phyloP scores from a whole-genome alignment of 306 rosid species.

The Abrus precatorius region DNA sequence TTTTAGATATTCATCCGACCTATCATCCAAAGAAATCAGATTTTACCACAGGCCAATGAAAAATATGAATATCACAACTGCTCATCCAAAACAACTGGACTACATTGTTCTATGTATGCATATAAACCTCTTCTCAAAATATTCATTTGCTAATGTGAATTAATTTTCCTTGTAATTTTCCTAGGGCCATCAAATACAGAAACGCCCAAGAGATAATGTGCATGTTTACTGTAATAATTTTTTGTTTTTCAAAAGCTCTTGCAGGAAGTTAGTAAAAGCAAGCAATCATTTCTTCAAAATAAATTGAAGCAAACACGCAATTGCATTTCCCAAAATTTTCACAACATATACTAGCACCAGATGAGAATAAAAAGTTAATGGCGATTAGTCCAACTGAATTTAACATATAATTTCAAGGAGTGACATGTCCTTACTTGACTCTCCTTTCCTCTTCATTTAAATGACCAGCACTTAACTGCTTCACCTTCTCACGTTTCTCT shows the following conservation, averaged over 20 bases:
- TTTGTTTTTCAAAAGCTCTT: too few relatives aligned
- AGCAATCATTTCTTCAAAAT: too few relatives aligned
- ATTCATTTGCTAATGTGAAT: not conserved
- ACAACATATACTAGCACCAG: not conserved
- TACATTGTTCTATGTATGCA: not conserved
- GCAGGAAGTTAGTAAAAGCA: too few relatives aligned
- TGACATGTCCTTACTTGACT: constrained; percentile 52
- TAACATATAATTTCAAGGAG: constrained; percentile 1
- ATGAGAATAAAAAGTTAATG: not conserved
- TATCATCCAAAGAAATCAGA: constrained; percentile 43
- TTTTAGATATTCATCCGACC: constrained; percentile 56
- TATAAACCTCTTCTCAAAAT: not conserved
- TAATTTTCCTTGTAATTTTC: not conserved
- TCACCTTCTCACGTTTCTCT: constrained; percentile 71
- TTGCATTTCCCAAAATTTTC: not conserved
- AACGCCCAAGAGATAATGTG: not conserved
- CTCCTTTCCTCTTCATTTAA: constrained; percentile 55
- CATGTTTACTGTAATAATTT: too few relatives aligned
- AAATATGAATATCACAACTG: not conserved
- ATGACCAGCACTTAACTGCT: constrained; percentile 52
- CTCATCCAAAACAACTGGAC: not conserved
- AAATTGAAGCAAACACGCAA: too few relatives aligned
- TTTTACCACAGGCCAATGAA: not conserved
- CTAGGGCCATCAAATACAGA: not conserved
- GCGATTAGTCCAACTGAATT: not conserved